Base-by-base conservation (phyloP, 345 rosid species). In the Microcos paniculata region DNA sequence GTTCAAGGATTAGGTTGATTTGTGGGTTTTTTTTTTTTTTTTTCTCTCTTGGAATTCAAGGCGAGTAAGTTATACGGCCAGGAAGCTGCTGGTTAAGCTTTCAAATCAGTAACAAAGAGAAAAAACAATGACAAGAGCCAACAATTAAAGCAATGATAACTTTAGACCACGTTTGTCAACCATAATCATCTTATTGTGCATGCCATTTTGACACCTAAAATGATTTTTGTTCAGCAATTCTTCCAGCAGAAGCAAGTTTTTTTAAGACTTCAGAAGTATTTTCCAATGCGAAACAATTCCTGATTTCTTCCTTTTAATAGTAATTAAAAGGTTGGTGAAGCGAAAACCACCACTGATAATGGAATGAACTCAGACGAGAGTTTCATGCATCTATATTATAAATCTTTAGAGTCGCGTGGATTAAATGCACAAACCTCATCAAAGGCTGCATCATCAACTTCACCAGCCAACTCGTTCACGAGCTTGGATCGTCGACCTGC, bases 401-500 rank as follows among this genome's bases (percentile, higher is more conserved):
- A n/a, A n/a, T n/a, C n/a, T n/a, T n/a, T n/a, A n/a, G n/a, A n/a
- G n/a, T n/a, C n/a, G n/a, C n/a, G n/a, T 61, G 24, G 1, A 71
- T 15, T 6, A 12, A 33, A 55, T 42, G 28, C 57, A 78, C 82
- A 65, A 76, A 85, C 90, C 90, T 83, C 82, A 7, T 83, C 82
- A 7, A 62, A 45, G 64, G 72, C 77, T 53, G 76, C 80, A 62
- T 76, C 80, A 21, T 69, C 82, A 6, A 18, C 66, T 76, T 15
- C 72, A 12, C 79, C 61, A 21, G 68, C 82, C 63, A 63, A 63
- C 75, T 67, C 42, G 35, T 77, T 72, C 31, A 51, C 55, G 28
- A 79, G 56, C 72, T 80, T 82, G 67, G 87, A 79, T 81, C 64
- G 28, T 80, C 89, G 79, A 43, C 87, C 97, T 90, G 86, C 71